phyloP scores from a whole-genome alignment of 306 rosid genomes.

The barrel medic (Medicago truncatula) region MtrunA17r5.0-ANR NC_053044.1:44560001-44560500 shows the following conservation, averaged over 20 bases:
- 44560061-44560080: constrained; percentile 50
- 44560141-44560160: constrained; percentile 70
- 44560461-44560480: constrained; percentile 25
- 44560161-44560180: constrained; percentile 73
- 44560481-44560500: not conserved
- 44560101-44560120: constrained; percentile 51
- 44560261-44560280: not conserved
- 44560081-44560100: constrained; percentile 83
- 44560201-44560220: constrained; percentile 66
- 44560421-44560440: constrained; percentile 33
- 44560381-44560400: constrained; percentile 37
- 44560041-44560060: constrained; percentile 61
- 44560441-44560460: constrained; percentile 34
- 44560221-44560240: constrained; percentile 12
- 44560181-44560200: constrained; percentile 62
- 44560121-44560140: constrained; percentile 55
- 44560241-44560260: not conserved
- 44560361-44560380: constrained; percentile 36
- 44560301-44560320: constrained; percentile 17
- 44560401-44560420: constrained; percentile 34
- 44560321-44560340: constrained; percentile 37
- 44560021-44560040: constrained; percentile 66
- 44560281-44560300: not conserved
- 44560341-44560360: constrained; percentile 47
- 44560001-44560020: constrained; percentile 75